Evolutionary conservation across 495 filamentous ascomycete genomes (phyloP), one percentile per base, ranked within the genome.

Genomic region (Lophiotrema nucula): DNA sequence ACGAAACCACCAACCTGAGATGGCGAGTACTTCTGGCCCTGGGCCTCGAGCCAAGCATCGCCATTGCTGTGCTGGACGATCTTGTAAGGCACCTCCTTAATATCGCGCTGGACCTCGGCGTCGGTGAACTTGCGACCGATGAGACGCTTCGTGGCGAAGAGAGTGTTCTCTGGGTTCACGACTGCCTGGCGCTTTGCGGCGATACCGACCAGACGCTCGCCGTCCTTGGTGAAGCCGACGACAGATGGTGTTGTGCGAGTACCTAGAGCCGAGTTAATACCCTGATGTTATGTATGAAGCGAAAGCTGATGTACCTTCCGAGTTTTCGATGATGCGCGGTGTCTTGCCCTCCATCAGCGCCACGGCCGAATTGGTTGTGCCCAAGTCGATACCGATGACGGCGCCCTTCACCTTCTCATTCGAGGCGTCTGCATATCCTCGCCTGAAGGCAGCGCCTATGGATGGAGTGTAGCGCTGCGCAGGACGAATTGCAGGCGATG

Each of bases 51-150:
- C 93, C 93, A 98, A 65, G 93, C 93, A 68, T 98, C 93, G 66
- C 93, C 93, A 71, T 98, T 98, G 75, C 80, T 83, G 84, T 98
- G 93, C 76, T 96, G 92, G 43, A 97, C 86, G 67, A 98, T 98
- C 83, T 97, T 97, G 83, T 96, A 98, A 50, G 93, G 93, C 13
- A 98, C 93, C 76, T 98, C 89, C 76, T 93, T 89, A 74, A 98
- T 92, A 67, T 98, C 93, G 70, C 92, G 88, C 82, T 98, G 93
- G 35, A 96, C 90, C 81, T 98, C 93, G 63, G 81, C 70, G 71
- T 98, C 93, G 71, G 87, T 93, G 81, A 91, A 98, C 80, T 97
- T 97, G 71, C 93, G 90, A 65, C 93, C 93, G 72, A 98, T 98
- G 72, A 98, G 85, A 84, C 93, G 90, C 87, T 98, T 98, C 58